Evolutionary conservation across 2,329 filamentous ascomycete species (phyloP).

Genomic region (Exophiala oligosperma): DNA sequence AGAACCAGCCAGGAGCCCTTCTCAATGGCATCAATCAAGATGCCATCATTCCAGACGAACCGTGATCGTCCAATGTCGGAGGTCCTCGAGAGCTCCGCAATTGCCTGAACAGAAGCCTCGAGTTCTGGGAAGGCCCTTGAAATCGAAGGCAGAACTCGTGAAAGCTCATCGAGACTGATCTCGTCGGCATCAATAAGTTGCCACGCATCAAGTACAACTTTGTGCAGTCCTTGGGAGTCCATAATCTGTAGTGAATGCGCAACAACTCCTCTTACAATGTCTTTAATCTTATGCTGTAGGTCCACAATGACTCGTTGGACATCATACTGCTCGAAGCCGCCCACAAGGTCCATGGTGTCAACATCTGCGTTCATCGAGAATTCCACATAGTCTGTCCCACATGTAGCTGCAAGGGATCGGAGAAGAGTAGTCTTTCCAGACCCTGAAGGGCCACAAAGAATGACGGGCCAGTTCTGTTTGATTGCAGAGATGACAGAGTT

Average conservation of each 20-base stretch:
- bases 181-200: conserved; percentile 1
- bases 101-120: background rate
- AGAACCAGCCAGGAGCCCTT: conserved; percentile 89
- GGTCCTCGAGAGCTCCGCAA: background rate
- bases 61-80: conserved; percentile 1
- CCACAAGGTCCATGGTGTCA: conserved; percentile 95
- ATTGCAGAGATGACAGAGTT: conserved; percentile 88
- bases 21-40: conserved; percentile 83
- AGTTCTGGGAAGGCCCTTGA: conserved; percentile 3
- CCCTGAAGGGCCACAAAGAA: conserved; percentile 81
- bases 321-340: conserved; percentile 94
- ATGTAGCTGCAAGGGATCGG: conserved; percentile 74
- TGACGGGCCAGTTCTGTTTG: conserved; percentile 82
- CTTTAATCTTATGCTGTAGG: conserved; percentile 55
- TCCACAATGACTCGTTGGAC: conserved; percentile 69
- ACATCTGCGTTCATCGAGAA: conserved; percentile 93
- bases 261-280: conserved; percentile 45
- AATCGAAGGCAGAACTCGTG: background rate
- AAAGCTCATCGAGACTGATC: background rate
- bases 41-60: conserved; percentile 95
- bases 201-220: conserved; percentile 9
- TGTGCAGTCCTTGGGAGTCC: background rate
- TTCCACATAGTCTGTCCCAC: conserved; percentile 73
- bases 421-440: conserved; percentile 83
- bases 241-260: conserved; percentile 33